Conservation (phyloP, 2,329 filamentous ascomycete species). For the Phaeophleospora eucalypticola region DNA sequence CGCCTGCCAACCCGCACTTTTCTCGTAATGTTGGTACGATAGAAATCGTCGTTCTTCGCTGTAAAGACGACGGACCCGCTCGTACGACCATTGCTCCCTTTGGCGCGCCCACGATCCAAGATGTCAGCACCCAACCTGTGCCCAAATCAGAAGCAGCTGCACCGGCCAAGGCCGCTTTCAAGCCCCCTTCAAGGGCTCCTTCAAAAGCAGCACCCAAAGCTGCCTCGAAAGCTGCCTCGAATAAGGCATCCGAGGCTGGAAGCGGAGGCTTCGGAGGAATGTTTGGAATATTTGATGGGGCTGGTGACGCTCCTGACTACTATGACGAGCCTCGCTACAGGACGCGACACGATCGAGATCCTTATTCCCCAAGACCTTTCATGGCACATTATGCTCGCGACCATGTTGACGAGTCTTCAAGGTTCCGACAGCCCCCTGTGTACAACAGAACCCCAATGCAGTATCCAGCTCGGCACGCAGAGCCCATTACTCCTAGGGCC, state of each 20-base stretch:
- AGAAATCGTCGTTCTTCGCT: constrained; percentile 46
- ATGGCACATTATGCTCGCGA: constrained; percentile 1
- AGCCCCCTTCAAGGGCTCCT: constrained; percentile 11
- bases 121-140: neutral
- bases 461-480: neutral
- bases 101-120: neutral
- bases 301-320: constrained; percentile 21
- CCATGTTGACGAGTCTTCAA: neutral
- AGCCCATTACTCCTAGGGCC: neutral
- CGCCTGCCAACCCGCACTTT: constrained; percentile 31
- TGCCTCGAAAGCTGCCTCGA: constrained; percentile 8
- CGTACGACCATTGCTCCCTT: constrained; percentile 4
- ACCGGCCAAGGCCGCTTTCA: constrained; percentile 7
- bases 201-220: constrained; percentile 14
- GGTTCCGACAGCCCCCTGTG: neutral
- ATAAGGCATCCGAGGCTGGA: constrained; percentile 9
- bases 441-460: neutral
- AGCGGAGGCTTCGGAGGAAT: constrained; percentile 22
- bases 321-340: constrained; percentile 1
- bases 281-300: constrained; percentile 34
- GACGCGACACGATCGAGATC: neutral
- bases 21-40: constrained; percentile 44
- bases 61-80: constrained; percentile 23
- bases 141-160: constrained; percentile 8
- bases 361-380: constrained; percentile 2